phyloP scores from a whole-genome alignment of 1,284 basidiomycete genomes.

The Moniliella sp. region DNA sequence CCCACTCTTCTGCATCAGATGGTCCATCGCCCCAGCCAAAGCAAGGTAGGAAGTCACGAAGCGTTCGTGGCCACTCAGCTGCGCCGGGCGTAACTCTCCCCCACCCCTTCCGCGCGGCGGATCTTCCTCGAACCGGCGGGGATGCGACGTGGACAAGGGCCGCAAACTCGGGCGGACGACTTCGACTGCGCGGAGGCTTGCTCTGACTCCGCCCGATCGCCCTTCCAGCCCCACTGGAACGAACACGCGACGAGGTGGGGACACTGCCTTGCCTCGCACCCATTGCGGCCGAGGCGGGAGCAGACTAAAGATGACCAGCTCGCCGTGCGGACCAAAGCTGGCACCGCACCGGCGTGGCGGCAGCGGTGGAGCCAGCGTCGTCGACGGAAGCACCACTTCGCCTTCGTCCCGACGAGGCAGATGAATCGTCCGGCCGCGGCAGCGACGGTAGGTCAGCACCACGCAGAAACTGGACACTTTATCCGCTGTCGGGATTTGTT shows the following conservation, averaged over 20 bases:
- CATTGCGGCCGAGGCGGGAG: neutral
- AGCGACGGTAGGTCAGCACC: conserved; percentile 10
- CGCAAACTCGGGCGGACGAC: neutral
- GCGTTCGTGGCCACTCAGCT: too few species aligned
- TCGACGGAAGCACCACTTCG: conserved; percentile 1
- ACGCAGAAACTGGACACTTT: conserved; percentile 14
- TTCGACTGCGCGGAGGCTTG: neutral
- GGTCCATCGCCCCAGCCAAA: conserved; percentile 14
- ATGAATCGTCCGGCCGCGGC: neutral
- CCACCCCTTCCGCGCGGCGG: too few species aligned
- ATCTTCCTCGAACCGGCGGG: conserved; percentile 2
- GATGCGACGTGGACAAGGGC: conserved; percentile 3
- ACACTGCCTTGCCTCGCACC: conserved; percentile 3
- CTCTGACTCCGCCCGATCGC: too few species aligned
- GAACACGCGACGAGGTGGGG: conserved; percentile 3
- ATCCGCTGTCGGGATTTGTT: conserved; percentile 11
- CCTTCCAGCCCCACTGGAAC: conserved; percentile 2
- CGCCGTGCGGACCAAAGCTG: conserved; percentile 10
- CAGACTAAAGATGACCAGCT: conserved; percentile 9
- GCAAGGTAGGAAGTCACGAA: conserved; percentile 19
- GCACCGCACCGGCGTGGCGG: conserved; percentile 6
- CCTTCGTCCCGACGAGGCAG: neutral
- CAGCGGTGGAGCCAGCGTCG: neutral
- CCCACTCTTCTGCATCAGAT: conserved; percentile 8
- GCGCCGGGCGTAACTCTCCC: too few species aligned